Conservation (phyloP, 1,284 basidiomycete genomes). For the Austroboletus niveus region DNA sequence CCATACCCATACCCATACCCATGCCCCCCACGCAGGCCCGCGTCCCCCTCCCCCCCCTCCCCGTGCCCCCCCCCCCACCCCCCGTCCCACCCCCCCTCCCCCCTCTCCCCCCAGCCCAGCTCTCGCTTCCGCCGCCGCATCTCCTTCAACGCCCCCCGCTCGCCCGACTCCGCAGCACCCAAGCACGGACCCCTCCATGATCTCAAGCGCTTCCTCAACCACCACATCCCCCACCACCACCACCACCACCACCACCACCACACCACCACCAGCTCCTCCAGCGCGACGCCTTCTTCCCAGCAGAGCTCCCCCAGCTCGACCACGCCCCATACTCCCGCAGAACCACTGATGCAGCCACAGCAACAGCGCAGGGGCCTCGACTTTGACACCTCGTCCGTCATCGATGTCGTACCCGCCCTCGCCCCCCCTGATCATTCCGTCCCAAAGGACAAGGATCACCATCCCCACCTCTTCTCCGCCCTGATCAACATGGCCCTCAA, state of each 20-base stretch:
- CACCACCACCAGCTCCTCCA: conserved; percentile 19
- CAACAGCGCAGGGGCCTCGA: conserved; percentile 37
- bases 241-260: conserved; percentile 42
- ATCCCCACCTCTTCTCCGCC: conserved; percentile 10
- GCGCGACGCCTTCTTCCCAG: conserved; percentile 18
- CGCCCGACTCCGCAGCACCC: conserved; percentile 19
- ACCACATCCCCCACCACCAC: conserved; percentile 72
- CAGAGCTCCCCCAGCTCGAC: conserved; percentile 25
- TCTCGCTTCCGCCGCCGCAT: conserved; percentile 22
- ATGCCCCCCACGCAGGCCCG: neutral
- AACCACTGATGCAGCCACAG: conserved; percentile 34
- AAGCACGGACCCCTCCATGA: conserved; percentile 79
- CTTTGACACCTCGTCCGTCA: conserved; percentile 37
- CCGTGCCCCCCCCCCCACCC: too few relatives aligned
- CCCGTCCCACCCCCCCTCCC: too few relatives aligned
- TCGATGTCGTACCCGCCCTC: conserved; percentile 32
- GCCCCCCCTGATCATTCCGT: conserved; percentile 14
- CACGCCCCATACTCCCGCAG: conserved; percentile 35
- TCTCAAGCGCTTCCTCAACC: conserved; percentile 88
- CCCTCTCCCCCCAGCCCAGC: conserved; percentile 14
- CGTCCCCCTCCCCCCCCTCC: too few relatives aligned
- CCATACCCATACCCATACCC: conserved; percentile 9
- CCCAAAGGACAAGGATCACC: conserved; percentile 22
- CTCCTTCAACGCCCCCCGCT: conserved; percentile 17
- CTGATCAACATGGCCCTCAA: conserved; percentile 24